Conservation (phyloP, 2,329 filamentous ascomycete species). For the Phyllosticta citrichinensis region DNA sequence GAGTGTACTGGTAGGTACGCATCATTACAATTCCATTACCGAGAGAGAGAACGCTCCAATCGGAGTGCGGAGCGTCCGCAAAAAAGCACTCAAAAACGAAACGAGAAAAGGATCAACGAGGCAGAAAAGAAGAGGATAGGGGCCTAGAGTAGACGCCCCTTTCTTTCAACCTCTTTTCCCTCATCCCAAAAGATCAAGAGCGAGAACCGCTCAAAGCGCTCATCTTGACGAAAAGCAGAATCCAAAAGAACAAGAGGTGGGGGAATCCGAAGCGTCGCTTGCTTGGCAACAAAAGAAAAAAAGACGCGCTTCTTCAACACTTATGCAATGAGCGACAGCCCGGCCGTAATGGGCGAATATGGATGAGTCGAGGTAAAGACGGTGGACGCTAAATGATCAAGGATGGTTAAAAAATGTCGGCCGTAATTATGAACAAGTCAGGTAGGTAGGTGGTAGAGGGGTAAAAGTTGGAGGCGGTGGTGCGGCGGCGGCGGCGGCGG, state of each 20-base stretch:
- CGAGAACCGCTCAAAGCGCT: neutral
- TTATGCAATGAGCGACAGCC: neutral
- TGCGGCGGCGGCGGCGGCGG: neutral
- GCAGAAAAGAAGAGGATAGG: neutral
- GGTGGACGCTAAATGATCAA: neutral
- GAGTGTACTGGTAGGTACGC: neutral
- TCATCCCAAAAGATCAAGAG: neutral
- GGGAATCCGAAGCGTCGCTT: neutral
- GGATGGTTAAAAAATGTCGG: neutral
- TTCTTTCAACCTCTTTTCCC: neutral
- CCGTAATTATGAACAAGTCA: neutral
- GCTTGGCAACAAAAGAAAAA: neutral
- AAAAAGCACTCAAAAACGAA: neutral
- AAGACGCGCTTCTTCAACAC: neutral
- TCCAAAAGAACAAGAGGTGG: neutral
- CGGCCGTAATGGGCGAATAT: neutral
- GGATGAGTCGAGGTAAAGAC: neutral
- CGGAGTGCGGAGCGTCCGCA: neutral
- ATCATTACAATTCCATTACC: neutral
- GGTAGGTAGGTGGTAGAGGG: neutral
- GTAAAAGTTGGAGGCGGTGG: neutral
- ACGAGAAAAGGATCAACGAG: neutral
- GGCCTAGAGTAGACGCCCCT: neutral
- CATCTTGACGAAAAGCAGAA: neutral
- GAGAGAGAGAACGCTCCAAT: neutral